A percentile compares a stretch with the other conserved stretches of the same genome.
These are phyloP conservation scores for Aspergillus sp. DNA, from an alignment of 2,329 filamentous ascomycete genomes.

Conservation along the genomic window DNA sequence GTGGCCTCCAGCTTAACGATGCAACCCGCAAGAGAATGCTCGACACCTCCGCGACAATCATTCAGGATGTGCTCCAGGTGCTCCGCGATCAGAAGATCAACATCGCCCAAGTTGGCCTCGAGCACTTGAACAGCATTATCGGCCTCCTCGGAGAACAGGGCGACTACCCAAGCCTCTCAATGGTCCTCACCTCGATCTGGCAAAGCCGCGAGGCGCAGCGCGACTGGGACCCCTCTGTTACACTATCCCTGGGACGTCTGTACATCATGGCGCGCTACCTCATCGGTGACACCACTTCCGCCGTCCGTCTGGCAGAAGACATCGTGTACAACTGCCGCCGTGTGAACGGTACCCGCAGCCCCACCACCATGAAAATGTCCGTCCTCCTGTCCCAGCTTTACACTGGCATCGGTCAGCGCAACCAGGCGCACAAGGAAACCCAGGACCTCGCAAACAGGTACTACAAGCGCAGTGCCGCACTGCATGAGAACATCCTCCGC, in stretches of 20 bases:
- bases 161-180: constrained; percentile 45
- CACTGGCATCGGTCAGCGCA: constrained; percentile 39
- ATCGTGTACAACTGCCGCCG: constrained; percentile 57
- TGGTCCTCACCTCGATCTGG: constrained; percentile 46
- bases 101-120: constrained; percentile 41
- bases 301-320: constrained; percentile 52
- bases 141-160: constrained; percentile 46
- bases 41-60: constrained; percentile 40
- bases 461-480: constrained; percentile 38
- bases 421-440: constrained; percentile 32
- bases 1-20: constrained; percentile 39
- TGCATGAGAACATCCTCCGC: constrained; percentile 41
- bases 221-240: constrained; percentile 42
- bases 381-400: constrained; percentile 53
- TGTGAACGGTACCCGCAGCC: constrained; percentile 50
- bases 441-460: constrained; percentile 38
- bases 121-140: constrained; percentile 45
- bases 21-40: constrained; percentile 41
- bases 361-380: constrained; percentile 50
- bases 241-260: constrained; percentile 52
- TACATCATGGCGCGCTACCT: constrained; percentile 53
- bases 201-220: constrained; percentile 45
- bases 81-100: constrained; percentile 44
- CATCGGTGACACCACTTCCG: constrained; percentile 45
- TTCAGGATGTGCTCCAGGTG: constrained; percentile 43